These are phyloP conservation scores for Calonectria pauciramosa DNA, from an alignment of 2,329 filamentous ascomycete species.

Conservation along the genomic window DNA sequence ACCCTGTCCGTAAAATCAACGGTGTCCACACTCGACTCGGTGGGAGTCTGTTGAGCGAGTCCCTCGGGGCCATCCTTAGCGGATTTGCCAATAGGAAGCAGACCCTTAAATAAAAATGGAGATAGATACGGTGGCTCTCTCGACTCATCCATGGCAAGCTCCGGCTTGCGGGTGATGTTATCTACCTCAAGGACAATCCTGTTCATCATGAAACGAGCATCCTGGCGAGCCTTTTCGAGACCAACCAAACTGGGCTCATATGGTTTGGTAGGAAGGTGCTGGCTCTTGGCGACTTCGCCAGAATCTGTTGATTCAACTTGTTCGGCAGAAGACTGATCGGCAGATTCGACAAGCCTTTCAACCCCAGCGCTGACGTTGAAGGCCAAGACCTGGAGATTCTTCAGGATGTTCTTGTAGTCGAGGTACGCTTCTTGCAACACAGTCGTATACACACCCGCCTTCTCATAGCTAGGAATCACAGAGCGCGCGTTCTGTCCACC, in stretches of 20 bases:
- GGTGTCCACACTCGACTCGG: background rate
- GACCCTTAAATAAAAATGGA: conserved; percentile 16
- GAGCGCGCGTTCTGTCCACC: background rate
- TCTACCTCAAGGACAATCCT: conserved; percentile 24
- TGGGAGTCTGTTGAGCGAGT: background rate
- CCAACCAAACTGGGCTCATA: background rate
- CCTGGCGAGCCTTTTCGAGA: background rate
- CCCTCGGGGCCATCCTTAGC: background rate
- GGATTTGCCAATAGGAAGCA: background rate
- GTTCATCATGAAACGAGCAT: conserved; percentile 8
- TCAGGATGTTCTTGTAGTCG: conserved; percentile 18
- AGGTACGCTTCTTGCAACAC: conserved; percentile 25
- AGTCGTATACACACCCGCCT: conserved; percentile 6
- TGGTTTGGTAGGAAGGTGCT: background rate
- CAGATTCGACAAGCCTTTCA: background rate
- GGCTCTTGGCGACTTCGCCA: background rate
- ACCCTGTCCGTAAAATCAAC: background rate
- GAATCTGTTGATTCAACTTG: background rate
- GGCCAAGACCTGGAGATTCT: conserved; percentile 19
- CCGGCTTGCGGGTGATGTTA: conserved; percentile 11
- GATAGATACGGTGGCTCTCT: background rate
- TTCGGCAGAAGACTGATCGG: background rate
- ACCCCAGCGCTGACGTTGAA: conserved; percentile 10
- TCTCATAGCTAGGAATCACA: background rate
- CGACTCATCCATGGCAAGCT: conserved; percentile 11